Conservation (phyloP, 2,329 filamentous ascomycete genomes). For the Trichoderma sp. region DNA sequence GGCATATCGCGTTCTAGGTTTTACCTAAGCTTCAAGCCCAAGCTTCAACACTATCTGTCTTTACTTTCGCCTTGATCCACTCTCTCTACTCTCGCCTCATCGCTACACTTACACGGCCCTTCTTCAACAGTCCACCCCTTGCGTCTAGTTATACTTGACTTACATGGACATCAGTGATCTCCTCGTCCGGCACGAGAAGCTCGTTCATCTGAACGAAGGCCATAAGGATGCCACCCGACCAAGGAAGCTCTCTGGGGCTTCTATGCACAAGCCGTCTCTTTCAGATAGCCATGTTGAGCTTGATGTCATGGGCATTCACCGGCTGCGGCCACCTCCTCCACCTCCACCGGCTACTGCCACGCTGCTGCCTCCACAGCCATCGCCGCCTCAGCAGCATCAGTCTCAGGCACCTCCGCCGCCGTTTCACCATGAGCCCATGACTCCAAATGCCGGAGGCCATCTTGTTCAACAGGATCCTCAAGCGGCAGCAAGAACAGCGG, state of each 20-base stretch:
- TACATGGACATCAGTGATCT: constrained; percentile 68
- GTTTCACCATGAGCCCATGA: constrained; percentile 49
- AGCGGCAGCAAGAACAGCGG: constrained; percentile 49
- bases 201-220: constrained; percentile 65
- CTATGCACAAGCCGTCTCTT: constrained; percentile 51
- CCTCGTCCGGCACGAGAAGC: constrained; percentile 66
- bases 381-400: constrained; percentile 29
- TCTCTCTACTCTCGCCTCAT: not conserved
- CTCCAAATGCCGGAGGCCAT: constrained; percentile 42
- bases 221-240: constrained; percentile 57
- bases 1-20: constrained; percentile 8
- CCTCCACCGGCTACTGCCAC: constrained; percentile 25
- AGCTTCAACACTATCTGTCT: constrained; percentile 12
- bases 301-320: constrained; percentile 52
- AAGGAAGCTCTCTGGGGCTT: constrained; percentile 55
- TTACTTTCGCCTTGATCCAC: constrained; percentile 8
- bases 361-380: constrained; percentile 27
- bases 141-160: constrained; percentile 39
- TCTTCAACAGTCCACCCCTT: not conserved
- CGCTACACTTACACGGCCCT: constrained; percentile 4
- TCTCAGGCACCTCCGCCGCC: constrained; percentile 33
- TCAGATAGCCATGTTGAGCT: constrained; percentile 53
- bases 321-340: constrained; percentile 34
- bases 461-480: constrained; percentile 53
- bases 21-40: constrained; percentile 17